Conservation (phyloP, 345 rosid genomes). For the Eucalyptus polyanthemos region DNA sequence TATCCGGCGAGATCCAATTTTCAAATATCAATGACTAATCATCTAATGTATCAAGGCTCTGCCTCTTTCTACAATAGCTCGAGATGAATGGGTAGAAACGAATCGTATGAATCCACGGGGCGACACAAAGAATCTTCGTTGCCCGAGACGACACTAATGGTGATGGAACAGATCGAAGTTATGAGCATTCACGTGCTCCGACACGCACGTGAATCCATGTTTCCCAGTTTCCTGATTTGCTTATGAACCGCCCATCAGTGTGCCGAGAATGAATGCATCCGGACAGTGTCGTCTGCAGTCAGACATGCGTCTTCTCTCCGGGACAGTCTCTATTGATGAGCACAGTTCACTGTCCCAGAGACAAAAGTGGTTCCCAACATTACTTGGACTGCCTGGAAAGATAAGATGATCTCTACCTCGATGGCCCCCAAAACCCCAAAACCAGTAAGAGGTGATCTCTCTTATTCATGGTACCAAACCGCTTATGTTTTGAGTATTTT, state of each 20-base stretch:
- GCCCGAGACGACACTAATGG: not conserved
- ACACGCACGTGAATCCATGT: not conserved
- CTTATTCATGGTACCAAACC: not conserved
- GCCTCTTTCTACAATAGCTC: not conserved
- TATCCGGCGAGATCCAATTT: not conserved
- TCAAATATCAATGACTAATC: not conserved
- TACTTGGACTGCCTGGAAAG: not conserved
- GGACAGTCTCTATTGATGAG: not conserved
- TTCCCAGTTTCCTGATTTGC: not conserved
- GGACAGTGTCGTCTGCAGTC: not conserved
- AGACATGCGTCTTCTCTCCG: not conserved
- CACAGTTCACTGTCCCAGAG: not conserved
- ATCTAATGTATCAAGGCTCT: not conserved
- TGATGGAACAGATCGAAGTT: slow-evolving; percentile 15
- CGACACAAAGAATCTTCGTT: not conserved
- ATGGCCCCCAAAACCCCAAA: not conserved
- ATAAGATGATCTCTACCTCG: not conserved
- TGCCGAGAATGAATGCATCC: not conserved
- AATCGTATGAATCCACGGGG: not conserved
- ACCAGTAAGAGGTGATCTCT: not conserved
- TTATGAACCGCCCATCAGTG: not conserved
- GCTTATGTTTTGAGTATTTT: not conserved
- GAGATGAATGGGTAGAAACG: not conserved
- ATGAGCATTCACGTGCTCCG: not conserved
- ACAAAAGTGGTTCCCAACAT: not conserved